A percentile compares a stretch with the other conserved stretches of the same genome.
Evolutionary conservation across 345 rosid genomes (phyloP).

Genomic region (Raphanus sativus): DNA sequence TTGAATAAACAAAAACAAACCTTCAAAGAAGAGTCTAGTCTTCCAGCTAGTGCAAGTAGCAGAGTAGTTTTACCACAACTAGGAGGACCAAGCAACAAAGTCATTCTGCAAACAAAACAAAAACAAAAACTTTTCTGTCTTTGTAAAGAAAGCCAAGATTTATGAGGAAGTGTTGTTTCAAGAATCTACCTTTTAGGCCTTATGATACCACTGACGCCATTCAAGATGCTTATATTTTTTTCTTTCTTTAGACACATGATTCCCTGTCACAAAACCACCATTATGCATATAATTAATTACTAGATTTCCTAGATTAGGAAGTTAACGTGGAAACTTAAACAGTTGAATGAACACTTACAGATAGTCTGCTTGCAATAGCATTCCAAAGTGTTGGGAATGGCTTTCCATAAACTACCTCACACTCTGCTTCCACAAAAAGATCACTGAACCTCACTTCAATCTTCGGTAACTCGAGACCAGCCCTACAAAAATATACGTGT

Average conservation of each 20-base stretch:
- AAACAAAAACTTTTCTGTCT: not conserved
- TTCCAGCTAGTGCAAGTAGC: conserved; percentile 41
- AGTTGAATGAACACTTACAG: conserved; percentile 25
- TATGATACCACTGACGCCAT: conserved; percentile 61
- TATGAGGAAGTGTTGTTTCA: not conserved
- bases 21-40: conserved; percentile 37
- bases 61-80: conserved; percentile 46
- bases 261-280: not conserved
- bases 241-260: conserved; percentile 20
- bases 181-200: conserved; percentile 39
- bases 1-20: conserved; percentile 12
- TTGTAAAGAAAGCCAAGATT: not conserved
- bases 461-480: conserved; percentile 37
- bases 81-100: conserved; percentile 43
- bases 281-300: not conserved
- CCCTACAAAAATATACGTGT: conserved; percentile 30
- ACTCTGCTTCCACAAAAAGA: conserved; percentile 44
- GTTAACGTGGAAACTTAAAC: not conserved
- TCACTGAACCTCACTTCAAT: conserved; percentile 49
- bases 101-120: conserved; percentile 30
- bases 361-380: conserved; percentile 19
- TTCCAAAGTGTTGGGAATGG: conserved; percentile 54
- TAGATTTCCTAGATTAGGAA: not conserved
- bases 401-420: conserved; percentile 44
- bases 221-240: conserved; percentile 49